Conservation (phyloP, 306 rosid species). For the Vigna reflexopilosa region DNA sequence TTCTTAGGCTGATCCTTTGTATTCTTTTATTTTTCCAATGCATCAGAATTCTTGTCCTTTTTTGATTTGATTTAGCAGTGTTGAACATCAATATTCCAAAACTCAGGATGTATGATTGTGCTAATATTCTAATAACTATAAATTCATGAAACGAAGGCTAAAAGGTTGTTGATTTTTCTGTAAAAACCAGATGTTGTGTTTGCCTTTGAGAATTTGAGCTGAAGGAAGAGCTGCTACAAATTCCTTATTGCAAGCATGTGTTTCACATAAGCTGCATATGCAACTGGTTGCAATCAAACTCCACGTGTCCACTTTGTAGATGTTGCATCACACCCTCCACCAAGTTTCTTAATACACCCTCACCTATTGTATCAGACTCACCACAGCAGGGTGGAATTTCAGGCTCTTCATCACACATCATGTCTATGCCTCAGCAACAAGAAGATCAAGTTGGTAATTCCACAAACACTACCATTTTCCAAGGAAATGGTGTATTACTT, state of each 20-base stretch:
- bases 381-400: constrained; percentile 24
- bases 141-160: neutral
- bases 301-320: constrained; percentile 89
- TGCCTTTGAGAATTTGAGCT: constrained; percentile 83
- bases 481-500: constrained; percentile 28
- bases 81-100: constrained; percentile 9
- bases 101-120: neutral
- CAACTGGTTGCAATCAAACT: constrained; percentile 77
- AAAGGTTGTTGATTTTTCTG: neutral
- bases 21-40: neutral
- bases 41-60: neutral
- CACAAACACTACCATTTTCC: constrained; percentile 32
- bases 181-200: constrained; percentile 70
- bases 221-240: constrained; percentile 77
- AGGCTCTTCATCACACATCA: constrained; percentile 30
- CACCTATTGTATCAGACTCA: constrained; percentile 31
- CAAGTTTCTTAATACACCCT: constrained; percentile 34
- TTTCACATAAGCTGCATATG: constrained; percentile 80
- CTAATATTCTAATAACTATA: neutral
- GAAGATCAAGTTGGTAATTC: constrained; percentile 40
- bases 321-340: constrained; percentile 60
- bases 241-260: constrained; percentile 77
- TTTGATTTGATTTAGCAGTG: neutral
- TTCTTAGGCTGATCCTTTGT: neutral
- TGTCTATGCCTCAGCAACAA: constrained; percentile 25